A percentile compares a stretch with the other conserved stretches of the same genome.
Conservation (phyloP, 169 alveolate species). For the Besnoitia besnoiti region DNA sequence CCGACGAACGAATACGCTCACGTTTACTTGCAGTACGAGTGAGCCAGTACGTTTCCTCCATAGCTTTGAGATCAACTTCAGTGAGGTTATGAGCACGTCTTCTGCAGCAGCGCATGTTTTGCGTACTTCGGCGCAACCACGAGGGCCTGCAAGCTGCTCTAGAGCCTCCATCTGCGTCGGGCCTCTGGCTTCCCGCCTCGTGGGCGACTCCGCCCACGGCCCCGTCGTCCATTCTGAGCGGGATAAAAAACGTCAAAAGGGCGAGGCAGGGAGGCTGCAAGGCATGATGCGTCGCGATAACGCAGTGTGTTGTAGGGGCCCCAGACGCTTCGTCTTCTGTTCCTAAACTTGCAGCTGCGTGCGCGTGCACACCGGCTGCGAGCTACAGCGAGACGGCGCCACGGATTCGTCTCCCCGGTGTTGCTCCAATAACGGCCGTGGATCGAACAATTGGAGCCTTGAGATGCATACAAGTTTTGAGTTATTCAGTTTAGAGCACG, state of each 20-base stretch:
- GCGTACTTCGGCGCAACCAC: background rate
- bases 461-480: no score
- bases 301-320: no score
- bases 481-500: no score
- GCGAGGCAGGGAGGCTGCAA: background rate
- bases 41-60: conserved; percentile 15
- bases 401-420: no score
- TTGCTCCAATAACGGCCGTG: no score
- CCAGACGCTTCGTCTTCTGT: no score
- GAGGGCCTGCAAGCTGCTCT: background rate
- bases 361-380: no score
- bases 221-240: background rate
- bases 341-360: no score
- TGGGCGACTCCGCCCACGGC: background rate
- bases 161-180: background rate
- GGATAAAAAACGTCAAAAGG: background rate
- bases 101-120: background rate
- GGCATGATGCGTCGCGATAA: no score
- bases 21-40: background rate
- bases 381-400: no score
- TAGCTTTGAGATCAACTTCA: background rate
- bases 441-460: no score
- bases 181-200: background rate
- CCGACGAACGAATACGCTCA: no score
- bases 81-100: background rate